phyloP scores from a whole-genome alignment of 164 flowering plant species.

The Aristolochia contorta region DNA sequence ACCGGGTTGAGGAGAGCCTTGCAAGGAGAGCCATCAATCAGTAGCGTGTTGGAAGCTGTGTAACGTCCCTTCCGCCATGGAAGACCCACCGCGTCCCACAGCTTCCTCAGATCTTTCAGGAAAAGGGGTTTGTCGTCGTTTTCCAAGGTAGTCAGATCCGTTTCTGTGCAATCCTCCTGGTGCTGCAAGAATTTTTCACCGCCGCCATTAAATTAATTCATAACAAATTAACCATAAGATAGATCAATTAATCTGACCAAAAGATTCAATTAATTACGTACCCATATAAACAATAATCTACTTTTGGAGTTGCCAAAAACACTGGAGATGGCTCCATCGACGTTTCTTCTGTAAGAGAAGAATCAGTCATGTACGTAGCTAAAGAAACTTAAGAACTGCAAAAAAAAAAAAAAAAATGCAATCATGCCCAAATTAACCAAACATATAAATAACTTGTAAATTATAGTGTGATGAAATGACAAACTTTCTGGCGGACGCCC shows the following conservation, averaged over 20 bases:
- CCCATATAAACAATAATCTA: not conserved
- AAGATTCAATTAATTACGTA: not conserved
- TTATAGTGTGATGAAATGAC: not conserved
- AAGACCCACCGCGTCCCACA: conserved; percentile 43
- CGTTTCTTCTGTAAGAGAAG: not conserved
- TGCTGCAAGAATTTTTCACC: conserved; percentile 56
- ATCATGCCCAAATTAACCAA: too few species aligned
- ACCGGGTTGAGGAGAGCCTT: conserved; percentile 82
- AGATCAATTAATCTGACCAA: not conserved
- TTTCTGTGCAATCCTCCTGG: conserved; percentile 41
- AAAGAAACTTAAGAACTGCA: not conserved
- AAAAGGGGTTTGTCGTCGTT: conserved; percentile 50
- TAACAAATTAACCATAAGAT: not conserved
- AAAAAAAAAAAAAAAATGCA: too few species aligned
- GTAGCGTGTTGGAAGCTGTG: conserved; percentile 61
- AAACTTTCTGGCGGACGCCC: conserved; percentile 76
- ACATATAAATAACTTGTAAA: too few species aligned
- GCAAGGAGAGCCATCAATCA: conserved; percentile 86
- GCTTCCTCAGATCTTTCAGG: conserved; percentile 53
- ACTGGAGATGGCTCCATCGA: not conserved
- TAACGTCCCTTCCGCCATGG: conserved; percentile 32
- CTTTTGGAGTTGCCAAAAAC: not conserved
- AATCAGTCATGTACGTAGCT: not conserved
- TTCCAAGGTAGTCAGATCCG: conserved; percentile 41
- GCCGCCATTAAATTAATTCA: not conserved